Evolutionary conservation across 179 eudicot genomes (phyloP).

Genomic region (Vitellaria paradoxa): DNA sequence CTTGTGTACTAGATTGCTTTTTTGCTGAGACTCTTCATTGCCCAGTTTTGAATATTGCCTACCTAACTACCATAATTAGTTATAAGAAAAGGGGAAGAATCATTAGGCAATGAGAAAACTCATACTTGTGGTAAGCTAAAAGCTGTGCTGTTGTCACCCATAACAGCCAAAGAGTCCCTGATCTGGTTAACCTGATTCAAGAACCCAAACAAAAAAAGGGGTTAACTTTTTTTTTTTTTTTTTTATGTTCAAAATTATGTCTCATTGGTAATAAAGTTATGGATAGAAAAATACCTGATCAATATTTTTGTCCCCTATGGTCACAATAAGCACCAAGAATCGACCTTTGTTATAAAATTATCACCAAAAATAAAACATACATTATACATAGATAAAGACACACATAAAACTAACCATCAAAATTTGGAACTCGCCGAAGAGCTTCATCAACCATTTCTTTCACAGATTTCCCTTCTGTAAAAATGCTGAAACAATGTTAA

Average conservation of each 20-base stretch:
- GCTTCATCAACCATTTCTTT: conserved; percentile 83
- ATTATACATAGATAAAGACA: not conserved
- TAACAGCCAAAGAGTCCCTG: conserved; percentile 84
- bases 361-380: not conserved
- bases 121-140: conserved; percentile 96
- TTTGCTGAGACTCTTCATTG: too few relatives aligned
- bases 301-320: conserved; percentile 80
- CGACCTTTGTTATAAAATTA: conserved; percentile 14
- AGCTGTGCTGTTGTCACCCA: conserved; percentile 97
- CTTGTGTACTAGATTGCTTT: too few relatives aligned
- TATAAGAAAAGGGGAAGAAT: not conserved
- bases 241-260: not conserved
- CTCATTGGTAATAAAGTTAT: not conserved
- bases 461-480: conserved; percentile 66
- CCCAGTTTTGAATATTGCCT: not conserved
- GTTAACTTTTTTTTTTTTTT: not conserved
- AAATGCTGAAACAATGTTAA: conserved; percentile 4
- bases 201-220: not conserved
- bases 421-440: conserved; percentile 68
- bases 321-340: conserved; percentile 28
- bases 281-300: conserved; percentile 60
- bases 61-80: not conserved
- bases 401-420: conserved; percentile 39
- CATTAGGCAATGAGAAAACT: conserved; percentile 13
- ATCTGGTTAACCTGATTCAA: conserved; percentile 81